phyloP scores from a whole-genome alignment of 148 eudicot genomes.

The Camellia lanceoleosa region DNA sequence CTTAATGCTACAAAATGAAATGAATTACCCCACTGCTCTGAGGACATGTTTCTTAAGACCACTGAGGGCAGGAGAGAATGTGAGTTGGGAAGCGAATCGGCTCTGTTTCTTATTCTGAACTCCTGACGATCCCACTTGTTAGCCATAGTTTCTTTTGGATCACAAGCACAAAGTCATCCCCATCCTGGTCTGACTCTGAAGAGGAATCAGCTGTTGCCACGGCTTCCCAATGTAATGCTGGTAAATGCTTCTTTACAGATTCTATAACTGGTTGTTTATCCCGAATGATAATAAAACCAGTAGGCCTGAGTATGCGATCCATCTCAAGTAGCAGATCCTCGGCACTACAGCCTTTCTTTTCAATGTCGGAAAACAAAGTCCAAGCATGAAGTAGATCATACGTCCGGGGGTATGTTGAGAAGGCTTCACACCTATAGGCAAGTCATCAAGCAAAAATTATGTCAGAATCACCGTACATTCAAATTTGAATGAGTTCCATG shows the following conservation, averaged over 20 bases:
- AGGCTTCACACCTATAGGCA: conserved; percentile 83
- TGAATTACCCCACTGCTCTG: conserved; percentile 15
- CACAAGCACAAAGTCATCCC: conserved; percentile 64
- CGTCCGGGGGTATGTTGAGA: conserved; percentile 95
- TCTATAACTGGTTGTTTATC: conserved; percentile 74
- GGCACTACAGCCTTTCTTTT: conserved; percentile 84
- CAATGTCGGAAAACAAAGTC: conserved; percentile 79
- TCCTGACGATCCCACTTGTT: conserved; percentile 58
- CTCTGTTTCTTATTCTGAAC: conserved; percentile 43
- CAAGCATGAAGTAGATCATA: conserved; percentile 98
- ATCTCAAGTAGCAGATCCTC: conserved; percentile 92
- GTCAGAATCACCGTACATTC: conserved; percentile 5
- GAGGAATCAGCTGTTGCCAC: conserved; percentile 56
- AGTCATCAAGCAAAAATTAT: background rate
- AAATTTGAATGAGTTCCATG: background rate
- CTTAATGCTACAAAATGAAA: conserved; percentile 26
- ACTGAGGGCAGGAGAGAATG: conserved; percentile 20
- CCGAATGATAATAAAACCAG: conserved; percentile 74
- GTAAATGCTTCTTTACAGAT: conserved; percentile 64
- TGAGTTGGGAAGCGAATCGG: background rate
- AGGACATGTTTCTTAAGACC: conserved; percentile 20
- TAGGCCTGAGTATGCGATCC: conserved; percentile 88
- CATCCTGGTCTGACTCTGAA: conserved; percentile 58
- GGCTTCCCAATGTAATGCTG: conserved; percentile 91
- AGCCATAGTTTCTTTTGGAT: conserved; percentile 88